Percentiles rank a stretch among this genome's conserved stretches.
phyloP scores from a whole-genome alignment of 768 basidiomycete species.

The Boletus reticulatus region DNA sequence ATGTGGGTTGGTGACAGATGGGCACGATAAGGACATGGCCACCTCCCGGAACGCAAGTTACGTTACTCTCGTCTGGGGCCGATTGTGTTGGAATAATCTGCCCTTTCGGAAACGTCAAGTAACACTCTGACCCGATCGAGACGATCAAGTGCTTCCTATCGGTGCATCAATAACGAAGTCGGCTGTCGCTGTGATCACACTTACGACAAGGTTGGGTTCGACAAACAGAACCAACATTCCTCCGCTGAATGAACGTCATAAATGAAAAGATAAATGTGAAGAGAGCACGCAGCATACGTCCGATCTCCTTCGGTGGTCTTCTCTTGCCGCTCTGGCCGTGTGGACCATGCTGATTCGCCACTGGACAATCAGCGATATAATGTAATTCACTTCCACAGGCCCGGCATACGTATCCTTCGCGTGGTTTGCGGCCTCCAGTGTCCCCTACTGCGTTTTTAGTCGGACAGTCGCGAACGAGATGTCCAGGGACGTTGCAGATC shows the following conservation, averaged over 20 bases:
- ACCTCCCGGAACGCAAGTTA: conserved; percentile 76
- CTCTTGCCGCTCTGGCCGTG: conserved; percentile 34
- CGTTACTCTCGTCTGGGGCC: conserved; percentile 38
- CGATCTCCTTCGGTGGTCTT: conserved; percentile 73
- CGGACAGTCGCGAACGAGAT: conserved; percentile 89
- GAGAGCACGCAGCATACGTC: conserved; percentile 52
- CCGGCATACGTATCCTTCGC: conserved; percentile 84
- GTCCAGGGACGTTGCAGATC: conserved; percentile 82
- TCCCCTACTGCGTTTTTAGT: conserved; percentile 74
- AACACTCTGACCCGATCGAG: conserved; percentile 90
- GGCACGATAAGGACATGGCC: conserved; percentile 95
- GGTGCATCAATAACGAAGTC: conserved; percentile 2
- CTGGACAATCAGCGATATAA: conserved; percentile 83
- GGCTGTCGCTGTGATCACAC: conserved; percentile 37
- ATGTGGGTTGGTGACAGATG: conserved; percentile 91
- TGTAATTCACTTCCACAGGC: conserved; percentile 88
- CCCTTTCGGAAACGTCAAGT: conserved; percentile 94
- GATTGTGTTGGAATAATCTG: conserved; percentile 85
- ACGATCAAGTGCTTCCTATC: conserved; percentile 92
- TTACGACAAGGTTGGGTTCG: conserved; percentile 87
- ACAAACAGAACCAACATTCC: conserved; percentile 98
- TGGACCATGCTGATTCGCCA: conserved; percentile 51
- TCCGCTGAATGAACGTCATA: conserved; percentile 51
- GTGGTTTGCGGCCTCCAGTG: conserved; percentile 81
- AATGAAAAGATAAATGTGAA: not conserved